Base-by-base conservation (phyloP, 2,329 filamentous ascomycete species). In the Boeremia exigua region DNA sequence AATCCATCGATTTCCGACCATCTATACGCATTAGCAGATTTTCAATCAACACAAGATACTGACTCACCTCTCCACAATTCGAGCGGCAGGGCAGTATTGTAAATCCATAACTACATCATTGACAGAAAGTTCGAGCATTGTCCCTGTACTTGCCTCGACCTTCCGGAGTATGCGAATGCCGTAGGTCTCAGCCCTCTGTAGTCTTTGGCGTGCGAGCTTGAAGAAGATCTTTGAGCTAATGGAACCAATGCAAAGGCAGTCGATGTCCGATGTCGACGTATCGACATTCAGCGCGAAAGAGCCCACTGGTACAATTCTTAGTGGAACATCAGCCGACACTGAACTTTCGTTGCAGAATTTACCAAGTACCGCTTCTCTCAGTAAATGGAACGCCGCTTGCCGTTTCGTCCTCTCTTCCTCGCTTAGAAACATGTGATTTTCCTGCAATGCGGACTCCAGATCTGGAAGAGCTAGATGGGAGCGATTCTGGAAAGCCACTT, bases 251-350 rank as follows among this genome's bases (percentile, higher is more conserved):
- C 82, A 88, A 6, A 90, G 78, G 62, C 86, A 86, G 71, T 90
- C 86, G 6, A 90, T 80, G 61, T 89, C 86, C 1, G 86, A 89
- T 0, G 79, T 69, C 1, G 76, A 65, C 1, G 83, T 85, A 85
- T 86, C 89, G 3, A 87, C 82, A 9, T 82, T 83, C 3, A 90
- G 75, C 3, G 83, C 84, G 63, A 86, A 88, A 0, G 87, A 89
- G 0, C 87, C 88, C n/a, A 89, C 85, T 0, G 86, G 80, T 6
- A 85, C 78, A 7, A 89, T 66, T 1, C 86, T 75, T 33, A 88
- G 74, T 1, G 79, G 68, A 36, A 71, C 66, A 8, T 67, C 63
- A 1, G 65, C 56, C 3, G 37, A 38, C 23, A 11, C 49, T 29
- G 51, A 38, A 4, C 60, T 39, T 5, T 61, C 30, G 27, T 45